phyloP scores from a whole-genome alignment of 1,139 yeast genomes.

The Blastobotrys illinoisensis region DNA sequence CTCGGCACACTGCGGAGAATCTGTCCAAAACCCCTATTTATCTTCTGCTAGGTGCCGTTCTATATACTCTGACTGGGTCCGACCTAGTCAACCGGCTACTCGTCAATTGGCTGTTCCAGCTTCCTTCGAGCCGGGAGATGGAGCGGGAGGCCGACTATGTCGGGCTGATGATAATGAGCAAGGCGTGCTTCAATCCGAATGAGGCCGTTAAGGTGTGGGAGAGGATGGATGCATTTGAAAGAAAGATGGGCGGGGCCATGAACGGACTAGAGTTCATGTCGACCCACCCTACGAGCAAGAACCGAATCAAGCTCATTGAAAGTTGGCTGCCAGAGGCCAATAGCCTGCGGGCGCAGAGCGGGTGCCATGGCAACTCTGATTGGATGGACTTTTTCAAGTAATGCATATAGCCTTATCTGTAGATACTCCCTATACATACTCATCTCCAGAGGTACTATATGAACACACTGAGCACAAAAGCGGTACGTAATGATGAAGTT shows the following conservation, averaged over 20 bases:
- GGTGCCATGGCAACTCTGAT: neutral
- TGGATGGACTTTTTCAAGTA: constrained; percentile 1
- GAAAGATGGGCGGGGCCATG: constrained; percentile 30
- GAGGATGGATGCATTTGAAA: constrained; percentile 66
- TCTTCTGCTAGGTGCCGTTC: constrained; percentile 44
- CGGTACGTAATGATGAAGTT: no score
- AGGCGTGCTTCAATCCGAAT: constrained; percentile 75
- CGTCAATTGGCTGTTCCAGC: constrained; percentile 53
- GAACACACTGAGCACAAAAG: no score
- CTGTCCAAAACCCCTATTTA: constrained; percentile 44
- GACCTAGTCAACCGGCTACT: constrained; percentile 50
- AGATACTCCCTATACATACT: neutral
- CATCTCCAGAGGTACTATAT: no score
- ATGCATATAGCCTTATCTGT: no score
- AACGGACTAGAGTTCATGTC: constrained; percentile 56
- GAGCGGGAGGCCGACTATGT: constrained; percentile 95
- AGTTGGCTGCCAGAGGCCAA: constrained; percentile 72
- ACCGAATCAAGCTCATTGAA: constrained; percentile 62
- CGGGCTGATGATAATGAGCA: constrained; percentile 86
- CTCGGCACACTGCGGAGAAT: constrained; percentile 85
- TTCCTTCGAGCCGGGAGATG: constrained; percentile 89
- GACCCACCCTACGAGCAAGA: constrained; percentile 84
- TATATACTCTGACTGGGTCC: constrained; percentile 50
- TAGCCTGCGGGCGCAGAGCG: constrained; percentile 14
- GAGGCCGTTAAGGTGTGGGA: constrained; percentile 77